These are phyloP conservation scores for Juglanconis sp. DNA, from an alignment of 2,329 filamentous ascomycete species.

Conservation along the genomic window DNA sequence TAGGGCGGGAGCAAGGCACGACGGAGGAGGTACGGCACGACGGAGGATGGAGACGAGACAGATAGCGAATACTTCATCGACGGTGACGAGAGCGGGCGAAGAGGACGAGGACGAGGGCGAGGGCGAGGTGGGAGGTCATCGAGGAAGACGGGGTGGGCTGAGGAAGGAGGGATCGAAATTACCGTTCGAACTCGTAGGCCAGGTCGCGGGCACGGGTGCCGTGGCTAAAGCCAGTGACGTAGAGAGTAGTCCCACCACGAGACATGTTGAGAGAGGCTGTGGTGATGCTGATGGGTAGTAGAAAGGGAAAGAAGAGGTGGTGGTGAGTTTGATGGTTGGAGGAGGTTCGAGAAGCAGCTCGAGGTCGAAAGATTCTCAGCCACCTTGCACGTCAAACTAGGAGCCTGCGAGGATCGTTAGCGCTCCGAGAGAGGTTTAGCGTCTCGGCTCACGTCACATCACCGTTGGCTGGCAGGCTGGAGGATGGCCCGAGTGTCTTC, in stretches of 20 bases:
- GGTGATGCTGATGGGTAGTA: constrained; percentile 9
- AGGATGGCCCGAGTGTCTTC: too few relatives aligned
- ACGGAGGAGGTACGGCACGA: constrained; percentile 25
- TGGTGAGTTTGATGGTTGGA: not conserved
- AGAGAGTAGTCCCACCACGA: constrained; percentile 89
- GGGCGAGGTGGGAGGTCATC: constrained; percentile 19
- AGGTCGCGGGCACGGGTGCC: constrained; percentile 98
- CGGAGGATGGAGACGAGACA: constrained; percentile 24
- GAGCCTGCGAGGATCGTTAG: not conserved
- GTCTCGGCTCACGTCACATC: not conserved
- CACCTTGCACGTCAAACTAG: constrained; percentile 4
- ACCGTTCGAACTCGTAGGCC: constrained; percentile 99
- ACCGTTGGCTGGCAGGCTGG: too few relatives aligned
- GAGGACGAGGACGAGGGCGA: constrained; percentile 20
- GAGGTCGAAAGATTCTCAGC: constrained; percentile 7
- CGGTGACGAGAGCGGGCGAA: constrained; percentile 20
- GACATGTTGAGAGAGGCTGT: constrained; percentile 61
- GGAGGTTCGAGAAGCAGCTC: not conserved
- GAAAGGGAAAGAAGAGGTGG: not conserved
- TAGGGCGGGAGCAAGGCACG: constrained; percentile 24
- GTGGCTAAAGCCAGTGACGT: constrained; percentile 98
- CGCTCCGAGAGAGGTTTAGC: not conserved
- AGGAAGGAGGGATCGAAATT: constrained; percentile 60
- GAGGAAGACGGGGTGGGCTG: constrained; percentile 21
- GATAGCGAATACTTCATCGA: constrained; percentile 25